These are phyloP conservation scores for Leishmania guyanensis DNA, from an alignment of 208 protist genomes.

Conservation along the genomic window DNA sequence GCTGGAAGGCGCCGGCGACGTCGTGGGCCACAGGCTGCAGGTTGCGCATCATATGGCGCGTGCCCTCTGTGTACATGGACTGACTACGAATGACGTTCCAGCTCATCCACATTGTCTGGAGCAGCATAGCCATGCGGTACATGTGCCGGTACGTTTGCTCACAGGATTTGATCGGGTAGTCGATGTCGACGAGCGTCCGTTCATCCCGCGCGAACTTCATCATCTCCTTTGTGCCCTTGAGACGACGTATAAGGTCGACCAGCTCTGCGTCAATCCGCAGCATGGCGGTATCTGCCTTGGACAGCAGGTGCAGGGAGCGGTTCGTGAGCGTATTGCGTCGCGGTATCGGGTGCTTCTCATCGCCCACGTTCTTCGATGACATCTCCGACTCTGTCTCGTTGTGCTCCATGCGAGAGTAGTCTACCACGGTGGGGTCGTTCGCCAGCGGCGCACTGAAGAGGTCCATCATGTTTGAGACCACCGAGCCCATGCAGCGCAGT, in stretches of 20 bases:
- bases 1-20: constrained; percentile 57
- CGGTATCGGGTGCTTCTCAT: background rate
- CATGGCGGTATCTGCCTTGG: constrained; percentile 48
- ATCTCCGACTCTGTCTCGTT: constrained; percentile 7
- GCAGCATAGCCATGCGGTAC: constrained; percentile 77
- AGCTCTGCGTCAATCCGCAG: constrained; percentile 52
- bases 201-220: constrained; percentile 83
- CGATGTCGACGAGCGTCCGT: constrained; percentile 62
- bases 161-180: constrained; percentile 81
- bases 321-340: constrained; percentile 34
- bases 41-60: constrained; percentile 57
- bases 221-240: constrained; percentile 73
- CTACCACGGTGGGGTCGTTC: background rate
- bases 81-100: constrained; percentile 85
- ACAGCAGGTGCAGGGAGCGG: constrained; percentile 53
- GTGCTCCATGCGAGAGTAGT: background rate
- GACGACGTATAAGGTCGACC: constrained; percentile 48
- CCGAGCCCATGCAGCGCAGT: constrained; percentile 57
- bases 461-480: constrained; percentile 51
- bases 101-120: constrained; percentile 85
- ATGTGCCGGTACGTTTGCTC: constrained; percentile 63
- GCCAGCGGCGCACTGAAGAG: constrained; percentile 62
- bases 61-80: constrained; percentile 44
- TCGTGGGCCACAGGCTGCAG: constrained; percentile 72
- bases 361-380: background rate